Evolutionary conservation across 352 stramenopile species (phyloP), one percentile per base, ranked within the genome.

Genomic region (Phytophthora pseudosyringae): DNA sequence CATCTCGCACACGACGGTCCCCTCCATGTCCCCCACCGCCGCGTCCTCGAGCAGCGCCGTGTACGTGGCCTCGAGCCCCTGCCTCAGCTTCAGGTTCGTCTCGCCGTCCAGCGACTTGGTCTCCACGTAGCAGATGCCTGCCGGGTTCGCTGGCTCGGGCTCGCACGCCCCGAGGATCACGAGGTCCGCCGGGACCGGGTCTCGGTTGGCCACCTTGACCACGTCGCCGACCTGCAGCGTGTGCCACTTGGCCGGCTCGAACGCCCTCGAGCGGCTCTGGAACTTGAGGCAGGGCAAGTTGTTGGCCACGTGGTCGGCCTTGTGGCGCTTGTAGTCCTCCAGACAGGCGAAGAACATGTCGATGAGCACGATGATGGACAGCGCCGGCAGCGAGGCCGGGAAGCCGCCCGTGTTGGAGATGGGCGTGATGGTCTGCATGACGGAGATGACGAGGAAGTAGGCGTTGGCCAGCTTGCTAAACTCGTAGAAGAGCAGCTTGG

Each of bases 91-190:
- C 5, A 98, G 68, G 54, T 98, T 98, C 5, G 93, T 98, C 65
- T 98, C 93, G 31, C 93, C 93, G 58, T 98, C 93, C n/a, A 98
- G 75, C 10, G 89, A 97, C 46, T 97, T 95, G 41, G 93, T 98
- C 74, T 98, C 89, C 26, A 97, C 90, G 55, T 97, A 97, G 62
- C 88, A 97, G 39, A 96, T 93, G 1, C 92, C 91, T 1, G 75
- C 75, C 0, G 91, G 88, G 41, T 86, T 80, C 1, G 66, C 56
- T 2, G 79, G 72, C 15, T 97, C 84, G 0, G 88, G 83, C 49
- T 98, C 91, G 47, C 75, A 88, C 6, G 81, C 84, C 6, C 73
- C 85, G 5, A 98, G 67, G 66, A 98, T 94, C 7, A 98, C 73
- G 10, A 97, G 49, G 55, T 98, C 93, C 0, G 90, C 91, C 0